Percentiles rank a stretch among this genome's conserved stretches.
Evolutionary conservation across 441 rosid genomes (phyloP).

Genomic region (Erodium chrysanthum): DNA sequence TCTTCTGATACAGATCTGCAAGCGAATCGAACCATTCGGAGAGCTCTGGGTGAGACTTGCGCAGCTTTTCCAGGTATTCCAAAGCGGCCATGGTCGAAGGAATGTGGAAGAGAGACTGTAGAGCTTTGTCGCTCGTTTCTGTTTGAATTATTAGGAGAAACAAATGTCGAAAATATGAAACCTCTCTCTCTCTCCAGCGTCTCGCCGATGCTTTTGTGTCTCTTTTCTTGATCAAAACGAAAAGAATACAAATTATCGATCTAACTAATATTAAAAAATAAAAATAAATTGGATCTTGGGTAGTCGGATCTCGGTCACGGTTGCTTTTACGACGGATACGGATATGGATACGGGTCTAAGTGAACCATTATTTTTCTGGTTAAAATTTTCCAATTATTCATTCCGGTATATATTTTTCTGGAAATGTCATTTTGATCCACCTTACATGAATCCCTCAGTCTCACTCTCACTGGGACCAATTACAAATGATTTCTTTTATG

Average conservation of each 20-base stretch:
- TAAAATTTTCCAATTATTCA: too few species aligned
- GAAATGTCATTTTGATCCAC: too few species aligned
- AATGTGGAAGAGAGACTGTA: slow-evolving; percentile 6
- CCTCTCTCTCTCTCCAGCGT: not conserved
- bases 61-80: slow-evolving; percentile 56
- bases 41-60: slow-evolving; percentile 57
- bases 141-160: not conserved
- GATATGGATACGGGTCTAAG: too few species aligned
- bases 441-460: too few species aligned
- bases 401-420: too few species aligned
- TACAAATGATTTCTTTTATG: too few species aligned
- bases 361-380: too few species aligned
- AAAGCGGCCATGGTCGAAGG: slow-evolving; percentile 58
- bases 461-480: too few species aligned
- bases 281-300: not conserved
- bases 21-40: slow-evolving; percentile 70
- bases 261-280: not conserved
- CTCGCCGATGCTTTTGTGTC: slow-evolving; percentile 15
- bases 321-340: too few species aligned
- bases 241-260: slow-evolving; percentile 19
- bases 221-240: slow-evolving; percentile 43
- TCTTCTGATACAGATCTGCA: slow-evolving; percentile 84
- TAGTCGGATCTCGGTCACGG: too few species aligned
- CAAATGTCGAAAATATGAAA: slow-evolving; percentile 2
- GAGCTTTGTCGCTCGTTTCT: not conserved